Evolutionary conservation across 306 rosid genomes (phyloP).

Genomic region (Cyamopsis tetragonoloba): DNA sequence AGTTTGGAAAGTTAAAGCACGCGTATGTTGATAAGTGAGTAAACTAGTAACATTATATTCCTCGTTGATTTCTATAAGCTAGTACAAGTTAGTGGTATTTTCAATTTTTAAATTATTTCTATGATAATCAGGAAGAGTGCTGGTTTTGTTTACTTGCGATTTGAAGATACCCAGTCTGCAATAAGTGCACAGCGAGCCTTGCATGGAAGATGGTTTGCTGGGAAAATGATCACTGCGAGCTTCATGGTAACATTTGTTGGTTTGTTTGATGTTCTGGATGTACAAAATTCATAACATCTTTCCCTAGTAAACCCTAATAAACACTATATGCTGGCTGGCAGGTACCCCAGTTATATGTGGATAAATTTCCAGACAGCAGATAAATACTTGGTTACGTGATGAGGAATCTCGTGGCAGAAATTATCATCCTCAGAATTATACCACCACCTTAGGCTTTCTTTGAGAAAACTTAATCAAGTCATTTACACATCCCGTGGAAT

Average conservation of each 20-base stretch:
- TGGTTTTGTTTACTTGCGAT: constrained; percentile 71
- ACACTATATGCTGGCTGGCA: constrained; percentile 34
- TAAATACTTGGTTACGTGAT: constrained; percentile 16
- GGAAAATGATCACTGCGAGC: constrained; percentile 89
- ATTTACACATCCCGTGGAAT: not conserved
- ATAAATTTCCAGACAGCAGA: constrained; percentile 58
- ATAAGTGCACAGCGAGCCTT: constrained; percentile 70
- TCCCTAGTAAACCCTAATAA: not conserved
- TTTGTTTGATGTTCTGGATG: not conserved
- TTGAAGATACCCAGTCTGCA: constrained; percentile 67
- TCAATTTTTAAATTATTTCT: not conserved
- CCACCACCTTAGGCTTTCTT: not conserved
- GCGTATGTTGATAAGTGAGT: constrained; percentile 83
- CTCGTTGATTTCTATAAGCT: not conserved
- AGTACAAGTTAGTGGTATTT: not conserved
- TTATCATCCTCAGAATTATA: not conserved
- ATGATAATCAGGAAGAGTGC: constrained; percentile 60
- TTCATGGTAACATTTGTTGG: constrained; percentile 58
- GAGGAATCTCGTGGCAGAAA: constrained; percentile 4
- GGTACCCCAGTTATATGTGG: constrained; percentile 67
- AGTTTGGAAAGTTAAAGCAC: constrained; percentile 72
- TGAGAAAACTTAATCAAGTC: not conserved
- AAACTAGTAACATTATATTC: not conserved
- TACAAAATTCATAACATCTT: constrained; percentile 9
- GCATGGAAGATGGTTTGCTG: constrained; percentile 99